Evolutionary conservation across 208 protist species (phyloP), one percentile per base, ranked within the genome.

Genomic region (Herpetomonas muscarum): DNA sequence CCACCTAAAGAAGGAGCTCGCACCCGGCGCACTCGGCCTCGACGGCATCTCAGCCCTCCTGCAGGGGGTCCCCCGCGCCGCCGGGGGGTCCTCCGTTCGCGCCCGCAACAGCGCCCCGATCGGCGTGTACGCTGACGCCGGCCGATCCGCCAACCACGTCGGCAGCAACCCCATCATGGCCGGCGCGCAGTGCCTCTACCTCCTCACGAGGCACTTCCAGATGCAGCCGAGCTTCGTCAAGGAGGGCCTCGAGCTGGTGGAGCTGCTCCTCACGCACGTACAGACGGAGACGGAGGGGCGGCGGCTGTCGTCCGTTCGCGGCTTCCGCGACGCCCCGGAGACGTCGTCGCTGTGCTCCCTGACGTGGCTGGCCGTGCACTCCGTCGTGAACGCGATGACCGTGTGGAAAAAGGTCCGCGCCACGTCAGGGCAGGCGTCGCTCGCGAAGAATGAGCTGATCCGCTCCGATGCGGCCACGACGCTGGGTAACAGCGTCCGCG

Each of bases 141-240:
- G 61, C 42, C 49, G 19, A 36, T 45, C 54, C 26, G 55, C 54
- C 19, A 63, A 58, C 45, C 62, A 59, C 21, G 7, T 34, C 12
- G 42, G 34, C 55, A 50, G 58, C 44, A 85, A 79, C 37, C 69
- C 84, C 1, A 47, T 81, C 48, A 65, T 94, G 55, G 36, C 90
- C 28, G 73, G 81, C 0, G 79, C 82, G 12, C 85, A 94, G 79
- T 90, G 78, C 50, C 67, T 94, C 3, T 86, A 85, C 31, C 68
- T 94, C 12, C 48, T 94, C 45, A 92, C 88, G 24, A 81, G 85
- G 15, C 85, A 94, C 67, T 94, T 92, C 53, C 88, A 94, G 67
- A 75, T 91, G 74, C 66, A 74, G 29, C 54, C 64, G 51, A 70
- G 54, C 24, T 70, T 88, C 44, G 63, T 94, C 29, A 76, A 78